A percentile compares a stretch with the other conserved stretches of the same genome.
Evolutionary conservation across 2,329 filamentous ascomycete genomes (phyloP).

Genomic region (Microcyclosporella mali): DNA sequence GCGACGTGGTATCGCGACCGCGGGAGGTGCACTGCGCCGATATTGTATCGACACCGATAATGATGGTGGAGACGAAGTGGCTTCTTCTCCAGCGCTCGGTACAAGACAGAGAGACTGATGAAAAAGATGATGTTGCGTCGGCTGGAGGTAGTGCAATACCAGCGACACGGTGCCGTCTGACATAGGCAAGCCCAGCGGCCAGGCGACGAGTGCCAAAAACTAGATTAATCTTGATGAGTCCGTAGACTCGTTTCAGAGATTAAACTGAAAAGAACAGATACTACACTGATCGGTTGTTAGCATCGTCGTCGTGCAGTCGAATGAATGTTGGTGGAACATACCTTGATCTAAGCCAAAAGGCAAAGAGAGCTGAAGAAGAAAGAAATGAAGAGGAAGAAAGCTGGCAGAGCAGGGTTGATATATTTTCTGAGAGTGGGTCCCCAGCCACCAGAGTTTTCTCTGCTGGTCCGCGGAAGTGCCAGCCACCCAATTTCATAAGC

Average conservation of each 20-base stretch:
- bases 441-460: too few species aligned
- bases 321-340: not conserved
- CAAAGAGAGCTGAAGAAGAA: slow-evolving; percentile 5
- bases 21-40: too few species aligned
- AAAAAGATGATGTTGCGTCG: slow-evolving; percentile 10
- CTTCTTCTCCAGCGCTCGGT: not conserved
- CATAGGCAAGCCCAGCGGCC: slow-evolving; percentile 12
- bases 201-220: slow-evolving; percentile 11
- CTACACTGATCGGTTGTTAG: slow-evolving; percentile 9
- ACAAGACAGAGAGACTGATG: slow-evolving; percentile 3
- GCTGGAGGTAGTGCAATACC: slow-evolving; percentile 10
- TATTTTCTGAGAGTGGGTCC: too few species aligned
- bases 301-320: not conserved
- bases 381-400: not conserved
- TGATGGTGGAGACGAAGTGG: not conserved
- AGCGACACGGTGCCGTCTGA: slow-evolving; percentile 9
- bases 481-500: too few species aligned
- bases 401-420: not conserved
- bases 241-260: slow-evolving; percentile 19
- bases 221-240: slow-evolving; percentile 16
- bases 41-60: too few species aligned
- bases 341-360: slow-evolving; percentile 12
- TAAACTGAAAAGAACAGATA: slow-evolving; percentile 19
- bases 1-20: too few species aligned
- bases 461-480: too few species aligned